Percentiles rank a stretch among this genome's conserved stretches.
Conservation (phyloP, 2,329 filamentous ascomycete species). For the Aureobasidium zeae region DNA sequence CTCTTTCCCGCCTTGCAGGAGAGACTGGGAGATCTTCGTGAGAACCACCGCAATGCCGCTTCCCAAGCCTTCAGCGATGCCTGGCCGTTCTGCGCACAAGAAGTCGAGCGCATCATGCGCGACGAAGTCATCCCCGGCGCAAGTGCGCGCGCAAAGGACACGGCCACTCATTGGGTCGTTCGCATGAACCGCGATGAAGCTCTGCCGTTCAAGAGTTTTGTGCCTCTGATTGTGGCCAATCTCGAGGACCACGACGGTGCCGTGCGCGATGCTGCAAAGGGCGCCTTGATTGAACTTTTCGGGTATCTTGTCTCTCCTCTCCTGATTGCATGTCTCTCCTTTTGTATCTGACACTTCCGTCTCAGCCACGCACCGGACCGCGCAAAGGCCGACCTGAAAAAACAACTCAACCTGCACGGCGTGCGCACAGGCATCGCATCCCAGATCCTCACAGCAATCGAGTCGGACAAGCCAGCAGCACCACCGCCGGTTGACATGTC, state of each 20-base stretch:
- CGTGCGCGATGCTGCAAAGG: constrained; percentile 77
- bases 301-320: constrained; percentile 44
- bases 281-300: constrained; percentile 78
- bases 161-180: constrained; percentile 74
- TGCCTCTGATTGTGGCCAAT: constrained; percentile 71
- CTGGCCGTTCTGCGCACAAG: constrained; percentile 57
- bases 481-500: constrained; percentile 26
- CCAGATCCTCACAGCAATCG: constrained; percentile 66
- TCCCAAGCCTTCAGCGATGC: constrained; percentile 68
- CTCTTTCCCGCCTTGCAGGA: constrained; percentile 71
- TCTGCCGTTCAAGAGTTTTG: constrained; percentile 73
- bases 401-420: constrained; percentile 72
- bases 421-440: constrained; percentile 79
- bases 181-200: constrained; percentile 74
- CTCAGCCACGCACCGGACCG: constrained; percentile 63
- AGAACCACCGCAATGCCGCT: constrained; percentile 69
- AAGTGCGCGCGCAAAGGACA: constrained; percentile 76
- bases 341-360: constrained; percentile 6
- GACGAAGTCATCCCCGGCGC: constrained; percentile 70
- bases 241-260: constrained; percentile 83
- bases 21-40: constrained; percentile 78
- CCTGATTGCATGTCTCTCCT: background rate
- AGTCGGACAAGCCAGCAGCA: constrained; percentile 20
- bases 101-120: constrained; percentile 72
- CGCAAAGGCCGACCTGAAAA: constrained; percentile 82